Evolutionary conservation across 148 eudicot species (phyloP).

Genomic region (Spergularia marina): DNA sequence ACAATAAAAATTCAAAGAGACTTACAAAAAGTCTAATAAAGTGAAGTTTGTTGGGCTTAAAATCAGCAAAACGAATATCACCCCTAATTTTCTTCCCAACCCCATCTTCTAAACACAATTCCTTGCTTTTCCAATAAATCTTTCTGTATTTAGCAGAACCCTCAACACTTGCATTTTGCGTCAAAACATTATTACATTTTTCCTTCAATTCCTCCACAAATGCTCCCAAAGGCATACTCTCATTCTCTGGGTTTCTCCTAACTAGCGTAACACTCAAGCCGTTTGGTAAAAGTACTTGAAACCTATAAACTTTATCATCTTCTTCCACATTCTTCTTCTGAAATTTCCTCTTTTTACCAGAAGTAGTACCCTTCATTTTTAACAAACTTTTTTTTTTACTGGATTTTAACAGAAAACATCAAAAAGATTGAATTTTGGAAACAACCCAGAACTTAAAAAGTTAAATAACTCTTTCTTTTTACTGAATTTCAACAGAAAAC

Average conservation of each 20-base stretch:
- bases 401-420: no score
- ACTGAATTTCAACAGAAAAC: no score
- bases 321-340: background rate
- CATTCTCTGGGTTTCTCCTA: slow-evolving; percentile 14
- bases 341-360: slow-evolving; percentile 12
- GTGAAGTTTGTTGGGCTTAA: slow-evolving; percentile 21
- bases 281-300: slow-evolving; percentile 23
- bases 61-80: slow-evolving; percentile 2
- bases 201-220: slow-evolving; percentile 27
- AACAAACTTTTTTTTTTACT: no score
- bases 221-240: slow-evolving; percentile 25
- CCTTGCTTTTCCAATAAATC: slow-evolving; percentile 39
- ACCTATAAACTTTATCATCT: slow-evolving; percentile 24
- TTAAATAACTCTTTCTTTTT: no score
- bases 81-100: slow-evolving; percentile 20
- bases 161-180: slow-evolving; percentile 6
- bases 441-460: no score
- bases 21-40: slow-evolving; percentile 24
- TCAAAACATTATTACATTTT: slow-evolving; percentile 17
- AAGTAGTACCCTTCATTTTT: slow-evolving; percentile 8
- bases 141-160: slow-evolving; percentile 11
- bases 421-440: slow-evolving; percentile 1
- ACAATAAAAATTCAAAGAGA: background rate
- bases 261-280: background rate
- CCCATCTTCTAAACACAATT: slow-evolving; percentile 42